These are phyloP conservation scores for Epichloe elymi DNA, from an alignment of 2,329 filamentous ascomycete genomes.

Conservation along the genomic window DNA sequence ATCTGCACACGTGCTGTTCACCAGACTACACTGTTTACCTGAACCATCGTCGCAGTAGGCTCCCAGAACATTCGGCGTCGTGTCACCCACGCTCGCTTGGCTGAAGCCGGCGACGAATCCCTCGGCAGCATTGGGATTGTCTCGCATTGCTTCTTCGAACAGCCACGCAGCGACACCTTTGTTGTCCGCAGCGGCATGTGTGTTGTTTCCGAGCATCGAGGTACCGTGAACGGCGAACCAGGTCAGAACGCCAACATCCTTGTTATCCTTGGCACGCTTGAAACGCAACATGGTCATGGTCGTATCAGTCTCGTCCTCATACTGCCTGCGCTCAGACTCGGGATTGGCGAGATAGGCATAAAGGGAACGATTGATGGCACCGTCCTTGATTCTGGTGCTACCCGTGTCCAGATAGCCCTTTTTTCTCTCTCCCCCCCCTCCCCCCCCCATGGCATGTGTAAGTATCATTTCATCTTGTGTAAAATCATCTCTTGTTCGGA, in stretches of 20 bases:
- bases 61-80: constrained; percentile 74
- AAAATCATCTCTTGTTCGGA: too few relatives aligned
- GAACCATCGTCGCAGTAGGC: constrained; percentile 83
- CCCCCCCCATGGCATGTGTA: background rate
- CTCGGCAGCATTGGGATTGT: constrained; percentile 40
- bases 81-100: constrained; percentile 84
- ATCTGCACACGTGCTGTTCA: constrained; percentile 72
- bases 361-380: constrained; percentile 79
- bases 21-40: constrained; percentile 54
- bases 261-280: constrained; percentile 57
- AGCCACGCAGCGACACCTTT: constrained; percentile 85
- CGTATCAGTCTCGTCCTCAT: constrained; percentile 41
- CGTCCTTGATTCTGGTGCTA: constrained; percentile 54
- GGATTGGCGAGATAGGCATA: constrained; percentile 85
- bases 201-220: constrained; percentile 84
- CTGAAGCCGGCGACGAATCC: constrained; percentile 85
- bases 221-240: constrained; percentile 93
- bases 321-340: constrained; percentile 55
- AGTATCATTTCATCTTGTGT: background rate
- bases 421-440: too few relatives aligned
- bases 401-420: constrained; percentile 58
- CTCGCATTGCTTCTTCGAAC: constrained; percentile 56
- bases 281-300: constrained; percentile 68
- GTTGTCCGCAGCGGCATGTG: constrained; percentile 84
- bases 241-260: constrained; percentile 68